Conservation (phyloP, 805 yeast species). For the Barnettozyma californica region DNA sequence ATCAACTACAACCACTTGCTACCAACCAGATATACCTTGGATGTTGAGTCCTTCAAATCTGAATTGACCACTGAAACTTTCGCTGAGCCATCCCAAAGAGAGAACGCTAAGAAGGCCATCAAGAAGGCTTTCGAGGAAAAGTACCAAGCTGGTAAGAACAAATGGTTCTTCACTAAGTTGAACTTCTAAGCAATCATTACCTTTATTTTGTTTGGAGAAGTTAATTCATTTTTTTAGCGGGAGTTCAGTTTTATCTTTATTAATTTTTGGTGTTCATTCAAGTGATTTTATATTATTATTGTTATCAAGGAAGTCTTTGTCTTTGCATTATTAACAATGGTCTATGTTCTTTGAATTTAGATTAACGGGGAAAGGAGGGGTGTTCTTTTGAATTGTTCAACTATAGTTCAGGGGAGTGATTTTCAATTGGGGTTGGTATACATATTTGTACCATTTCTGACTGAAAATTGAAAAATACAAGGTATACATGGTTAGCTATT, state of each 20-base stretch:
- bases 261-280: slow-evolving; percentile 13
- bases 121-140: slow-evolving; percentile 99
- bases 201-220: slow-evolving; percentile 4
- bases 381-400: slow-evolving; percentile 1
- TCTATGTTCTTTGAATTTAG: slow-evolving; percentile 10
- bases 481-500: slow-evolving; percentile 9
- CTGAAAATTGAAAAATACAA: slow-evolving; percentile 5
- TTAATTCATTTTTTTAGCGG: background rate
- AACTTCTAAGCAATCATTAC: slow-evolving; percentile 51
- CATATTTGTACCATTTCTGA: background rate
- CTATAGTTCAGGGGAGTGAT: slow-evolving; percentile 3
- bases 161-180: slow-evolving; percentile 99
- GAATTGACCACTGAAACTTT: slow-evolving; percentile 90
- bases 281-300: slow-evolving; percentile 9
- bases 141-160: slow-evolving; percentile 99
- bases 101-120: slow-evolving; percentile 97
- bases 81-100: slow-evolving; percentile 96
- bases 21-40: slow-evolving; percentile 99
- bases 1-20: slow-evolving; percentile 99
- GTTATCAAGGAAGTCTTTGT: slow-evolving; percentile 5
- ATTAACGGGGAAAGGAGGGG: slow-evolving; percentile 5
- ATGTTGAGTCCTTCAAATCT: slow-evolving; percentile 91
- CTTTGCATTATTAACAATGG: slow-evolving; percentile 9
- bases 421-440: background rate
- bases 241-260: slow-evolving; percentile 9